Percentiles rank a stretch among this genome's conserved stretches.
Conservation (phyloP, 73 alveolate genomes). For the Halteria grandinella region DNA sequence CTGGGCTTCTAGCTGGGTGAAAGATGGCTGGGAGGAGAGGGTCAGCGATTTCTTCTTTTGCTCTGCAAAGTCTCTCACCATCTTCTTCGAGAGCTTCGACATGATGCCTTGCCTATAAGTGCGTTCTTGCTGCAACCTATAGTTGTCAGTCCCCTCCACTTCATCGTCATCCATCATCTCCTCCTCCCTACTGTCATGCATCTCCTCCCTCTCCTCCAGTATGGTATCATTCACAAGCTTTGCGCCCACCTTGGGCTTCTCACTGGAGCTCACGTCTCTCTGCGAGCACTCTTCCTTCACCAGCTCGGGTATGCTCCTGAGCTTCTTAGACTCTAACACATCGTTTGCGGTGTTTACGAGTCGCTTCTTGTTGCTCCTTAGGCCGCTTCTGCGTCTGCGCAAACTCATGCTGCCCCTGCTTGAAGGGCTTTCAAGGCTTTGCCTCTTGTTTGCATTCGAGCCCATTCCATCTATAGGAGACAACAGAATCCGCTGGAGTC, state of each 20-base stretch:
- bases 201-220: slow-evolving; percentile 27
- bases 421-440: no score
- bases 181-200: not conserved
- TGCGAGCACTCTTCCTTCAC: no score
- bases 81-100: slow-evolving; percentile 34
- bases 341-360: not conserved
- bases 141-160: not conserved
- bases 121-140: not conserved
- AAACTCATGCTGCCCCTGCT: no score
- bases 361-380: slow-evolving; percentile 15
- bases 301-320: slow-evolving; percentile 25
- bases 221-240: slow-evolving; percentile 18
- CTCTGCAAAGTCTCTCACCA: slow-evolving; percentile 45
- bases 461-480: no score
- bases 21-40: not conserved
- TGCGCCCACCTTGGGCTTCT: not conserved
- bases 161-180: not conserved
- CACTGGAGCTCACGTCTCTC: slow-evolving; percentile 24
- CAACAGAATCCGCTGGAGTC: not conserved
- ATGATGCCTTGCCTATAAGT: slow-evolving; percentile 9
- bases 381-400: slow-evolving; percentile 29
- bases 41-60: slow-evolving; percentile 31
- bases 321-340: not conserved
- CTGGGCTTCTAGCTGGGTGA: slow-evolving; percentile 26
- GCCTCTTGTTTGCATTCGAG: no score